Evolutionary conservation across 192 early-diverging fungal species (phyloP).

Genomic region (Entrophospora sp.): DNA sequence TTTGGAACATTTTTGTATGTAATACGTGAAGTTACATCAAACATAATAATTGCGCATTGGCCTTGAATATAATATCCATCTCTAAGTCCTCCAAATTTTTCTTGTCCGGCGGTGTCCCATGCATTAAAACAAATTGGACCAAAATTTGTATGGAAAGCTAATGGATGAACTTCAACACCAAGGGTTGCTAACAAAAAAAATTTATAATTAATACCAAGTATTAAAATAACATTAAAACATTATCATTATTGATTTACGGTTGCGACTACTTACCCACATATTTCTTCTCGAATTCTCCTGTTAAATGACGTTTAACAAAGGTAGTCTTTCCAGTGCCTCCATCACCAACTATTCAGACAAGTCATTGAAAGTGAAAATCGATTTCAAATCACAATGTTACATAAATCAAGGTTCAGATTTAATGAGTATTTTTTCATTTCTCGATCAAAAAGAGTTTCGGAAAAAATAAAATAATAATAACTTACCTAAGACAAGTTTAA

Average conservation of each 20-base stretch:
- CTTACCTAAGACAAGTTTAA: slow-evolving; percentile 87
- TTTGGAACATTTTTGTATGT: slow-evolving; percentile 99
- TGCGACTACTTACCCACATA: slow-evolving; percentile 91
- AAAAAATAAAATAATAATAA: not conserved
- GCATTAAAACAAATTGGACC: slow-evolving; percentile 97
- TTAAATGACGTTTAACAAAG: slow-evolving; percentile 99
- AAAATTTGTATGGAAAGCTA: slow-evolving; percentile 96
- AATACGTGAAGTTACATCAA: slow-evolving; percentile 98
- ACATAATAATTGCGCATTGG: slow-evolving; percentile 99
- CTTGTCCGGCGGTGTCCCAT: slow-evolving; percentile 99
- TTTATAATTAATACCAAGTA: too few relatives aligned
- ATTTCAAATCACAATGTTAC: not conserved
- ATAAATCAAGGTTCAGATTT: not conserved
- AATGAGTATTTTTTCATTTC: not conserved
- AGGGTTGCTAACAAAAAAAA: slow-evolving; percentile 69
- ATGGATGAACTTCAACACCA: slow-evolving; percentile 98
- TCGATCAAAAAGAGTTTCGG: not conserved
- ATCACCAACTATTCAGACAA: slow-evolving; percentile 67
- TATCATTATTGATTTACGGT: too few relatives aligned
- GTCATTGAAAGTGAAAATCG: not conserved
- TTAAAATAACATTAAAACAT: too few relatives aligned
- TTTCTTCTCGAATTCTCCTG: slow-evolving; percentile 99
- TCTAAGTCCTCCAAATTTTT: slow-evolving; percentile 99
- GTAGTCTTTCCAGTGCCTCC: slow-evolving; percentile 99
- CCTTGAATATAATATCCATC: slow-evolving; percentile 99